These are phyloP conservation scores for Lactarius evosmus DNA, from an alignment of 768 basidiomycete genomes.

Conservation along the genomic window DNA sequence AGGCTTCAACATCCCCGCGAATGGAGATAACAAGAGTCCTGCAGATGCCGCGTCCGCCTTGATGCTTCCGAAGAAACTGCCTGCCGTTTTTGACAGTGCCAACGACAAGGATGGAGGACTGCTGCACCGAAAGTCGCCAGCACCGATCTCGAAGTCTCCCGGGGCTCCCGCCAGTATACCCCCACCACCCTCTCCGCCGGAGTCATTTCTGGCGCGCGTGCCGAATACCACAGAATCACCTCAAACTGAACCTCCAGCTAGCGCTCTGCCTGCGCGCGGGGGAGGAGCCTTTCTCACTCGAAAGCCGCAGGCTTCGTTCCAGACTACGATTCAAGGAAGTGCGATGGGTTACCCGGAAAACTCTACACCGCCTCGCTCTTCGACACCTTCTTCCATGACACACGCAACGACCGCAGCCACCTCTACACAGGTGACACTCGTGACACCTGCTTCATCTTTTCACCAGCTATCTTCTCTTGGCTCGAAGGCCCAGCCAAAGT, in stretches of 20 bases:
- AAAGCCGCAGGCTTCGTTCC: constrained; percentile 18
- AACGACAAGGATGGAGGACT: not conserved
- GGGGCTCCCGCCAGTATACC: not conserved
- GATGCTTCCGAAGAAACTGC: not conserved
- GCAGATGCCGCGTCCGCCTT: not conserved
- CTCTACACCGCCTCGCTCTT: constrained; percentile 20
- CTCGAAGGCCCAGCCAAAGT: not conserved
- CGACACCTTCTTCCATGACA: constrained; percentile 21
- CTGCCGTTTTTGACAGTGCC: not conserved
- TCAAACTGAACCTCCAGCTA: not conserved
- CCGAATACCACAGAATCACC: not conserved
- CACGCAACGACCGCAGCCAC: constrained; percentile 8
- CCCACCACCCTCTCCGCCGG: not conserved
- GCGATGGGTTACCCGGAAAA: not conserved
- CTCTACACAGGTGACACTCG: constrained; percentile 1
- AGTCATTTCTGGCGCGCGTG: not conserved
- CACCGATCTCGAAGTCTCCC: not conserved
- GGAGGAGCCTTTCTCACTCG: constrained; percentile 21
- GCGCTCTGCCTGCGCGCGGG: not conserved
- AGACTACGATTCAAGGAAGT: not conserved
- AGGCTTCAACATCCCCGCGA: not conserved
- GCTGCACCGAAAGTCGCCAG: not conserved
- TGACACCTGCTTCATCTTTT: constrained; percentile 21
- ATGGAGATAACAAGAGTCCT: not conserved
- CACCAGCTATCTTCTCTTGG: constrained; percentile 13